These are phyloP conservation scores for Aegilops sharonensis DNA, from an alignment of 176 grass and related monocot species.

Conservation along the genomic window DNA sequence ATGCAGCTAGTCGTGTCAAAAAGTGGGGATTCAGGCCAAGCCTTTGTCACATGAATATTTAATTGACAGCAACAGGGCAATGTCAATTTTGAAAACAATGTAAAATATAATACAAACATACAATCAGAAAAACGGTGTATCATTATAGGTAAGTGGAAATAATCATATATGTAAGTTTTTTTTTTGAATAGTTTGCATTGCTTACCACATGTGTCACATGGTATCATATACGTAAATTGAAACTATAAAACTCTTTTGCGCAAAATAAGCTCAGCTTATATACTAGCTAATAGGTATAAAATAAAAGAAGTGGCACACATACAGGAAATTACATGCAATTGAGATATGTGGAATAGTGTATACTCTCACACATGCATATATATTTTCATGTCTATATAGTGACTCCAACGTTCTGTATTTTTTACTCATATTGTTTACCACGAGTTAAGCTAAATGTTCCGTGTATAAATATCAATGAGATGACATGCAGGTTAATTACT, in stretches of 20 bases:
- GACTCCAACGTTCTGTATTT: not conserved
- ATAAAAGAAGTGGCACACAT: not conserved
- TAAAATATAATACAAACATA: not conserved
- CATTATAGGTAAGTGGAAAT: not conserved
- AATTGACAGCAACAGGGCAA: too few species aligned
- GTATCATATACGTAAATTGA: too few species aligned
- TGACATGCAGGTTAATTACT: not conserved
- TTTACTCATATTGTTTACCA: not conserved
- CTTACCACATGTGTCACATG: too few species aligned
- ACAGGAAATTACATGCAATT: not conserved
- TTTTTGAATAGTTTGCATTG: too few species aligned
- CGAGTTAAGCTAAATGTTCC: not conserved
- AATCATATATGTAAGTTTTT: not conserved
- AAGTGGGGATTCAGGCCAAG: not conserved
- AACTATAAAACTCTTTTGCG: not conserved
- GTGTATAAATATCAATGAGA: not conserved
- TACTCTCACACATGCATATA: not conserved
- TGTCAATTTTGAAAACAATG: not conserved
- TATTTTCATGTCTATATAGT: not conserved
- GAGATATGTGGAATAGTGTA: not conserved
- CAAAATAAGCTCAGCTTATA: not conserved
- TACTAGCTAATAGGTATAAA: not conserved
- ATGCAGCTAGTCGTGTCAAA: constrained; percentile 5
- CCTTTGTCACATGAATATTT: not conserved
- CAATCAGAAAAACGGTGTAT: too few species aligned